Base-by-base conservation (phyloP, 495 filamentous ascomycete genomes). In the Talaromyces trachyspermus region DNA sequence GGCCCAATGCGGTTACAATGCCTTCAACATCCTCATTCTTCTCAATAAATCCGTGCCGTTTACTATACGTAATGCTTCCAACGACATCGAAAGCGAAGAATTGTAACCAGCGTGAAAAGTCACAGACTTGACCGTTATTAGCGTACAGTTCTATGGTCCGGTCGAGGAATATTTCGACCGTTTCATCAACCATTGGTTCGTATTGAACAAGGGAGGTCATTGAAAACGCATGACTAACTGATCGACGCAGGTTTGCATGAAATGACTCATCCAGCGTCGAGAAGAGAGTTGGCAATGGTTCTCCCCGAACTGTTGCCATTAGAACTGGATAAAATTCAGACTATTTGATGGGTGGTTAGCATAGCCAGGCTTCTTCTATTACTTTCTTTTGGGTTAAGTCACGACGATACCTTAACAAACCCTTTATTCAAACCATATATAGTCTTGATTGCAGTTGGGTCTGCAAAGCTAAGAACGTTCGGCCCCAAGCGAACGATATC, bases 361-460 rank as follows among this genome's bases (percentile, higher is more conserved):
- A n/a, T n/a, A n/a, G 49, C 10, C 5, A 26, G 2, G 27, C 1
- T 25, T 54, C 6, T 49, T 14, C 5, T 39, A 6, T 39, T 5
- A 19, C 18, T 2, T 36, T 17, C 32, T 23, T 8, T n/a, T 24
- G 6, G 6, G 27, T 18, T 18, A 17, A 6, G 2, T 23, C 29
- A n/a, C 5, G 18, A 29, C 9, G 61, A 36, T 49, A 86, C 82
- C 74, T 90, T 91, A 47, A 66, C 69, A 57, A 87, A 87, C n/a
- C 84, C 84, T 61, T 88, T 89, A 56, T 88, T 88, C 47, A 89
- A 68, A 1, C 87, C 83, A 56, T 90, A 92, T 22, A 92, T 90
- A 6, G 71, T 70, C 57, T 83, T 86, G 38, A 88, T 63, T 10
- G 83, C 79, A 42, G 72, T 70, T 0, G 85, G 83, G 53, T 86